Conservation (phyloP, 208 protist species). For the Crithidia thermophila region DNA sequence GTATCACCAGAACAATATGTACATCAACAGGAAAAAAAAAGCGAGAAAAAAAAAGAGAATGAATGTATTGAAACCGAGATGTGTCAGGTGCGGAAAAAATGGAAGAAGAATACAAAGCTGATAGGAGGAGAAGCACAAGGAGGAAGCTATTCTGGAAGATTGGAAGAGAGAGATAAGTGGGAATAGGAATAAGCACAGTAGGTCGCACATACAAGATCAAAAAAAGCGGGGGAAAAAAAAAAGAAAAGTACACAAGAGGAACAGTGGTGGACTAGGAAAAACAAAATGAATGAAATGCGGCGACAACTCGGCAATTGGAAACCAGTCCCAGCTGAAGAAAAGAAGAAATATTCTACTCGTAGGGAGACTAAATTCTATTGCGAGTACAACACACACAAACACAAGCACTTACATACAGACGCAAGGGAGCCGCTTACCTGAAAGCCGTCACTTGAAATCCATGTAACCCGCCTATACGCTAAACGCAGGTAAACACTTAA, state of each 20-base stretch:
- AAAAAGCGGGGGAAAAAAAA: background rate
- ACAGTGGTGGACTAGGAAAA: slow-evolving; percentile 1
- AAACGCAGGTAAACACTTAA: no score
- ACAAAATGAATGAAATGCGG: background rate
- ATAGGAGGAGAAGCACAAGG: background rate
- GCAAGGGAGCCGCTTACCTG: no score
- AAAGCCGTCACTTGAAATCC: no score
- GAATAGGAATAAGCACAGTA: background rate
- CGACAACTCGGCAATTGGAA: no score
- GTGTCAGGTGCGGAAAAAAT: background rate
- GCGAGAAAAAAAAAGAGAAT: background rate
- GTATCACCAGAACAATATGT: background rate
- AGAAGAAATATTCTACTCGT: no score
- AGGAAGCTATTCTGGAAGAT: background rate
- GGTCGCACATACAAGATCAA: background rate
- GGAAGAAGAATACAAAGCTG: background rate
- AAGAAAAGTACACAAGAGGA: background rate
- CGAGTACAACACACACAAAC: no score
- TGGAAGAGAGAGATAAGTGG: background rate
- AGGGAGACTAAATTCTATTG: no score
- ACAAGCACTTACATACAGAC: no score
- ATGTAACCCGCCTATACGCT: no score
- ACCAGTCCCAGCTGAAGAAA: no score
- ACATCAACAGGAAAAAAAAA: background rate
- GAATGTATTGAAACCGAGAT: background rate